Percentiles rank a stretch among this genome's conserved stretches.
Evolutionary conservation across 257 asterid species (phyloP).

Genomic region (Fraxinus cuspidata): DNA sequence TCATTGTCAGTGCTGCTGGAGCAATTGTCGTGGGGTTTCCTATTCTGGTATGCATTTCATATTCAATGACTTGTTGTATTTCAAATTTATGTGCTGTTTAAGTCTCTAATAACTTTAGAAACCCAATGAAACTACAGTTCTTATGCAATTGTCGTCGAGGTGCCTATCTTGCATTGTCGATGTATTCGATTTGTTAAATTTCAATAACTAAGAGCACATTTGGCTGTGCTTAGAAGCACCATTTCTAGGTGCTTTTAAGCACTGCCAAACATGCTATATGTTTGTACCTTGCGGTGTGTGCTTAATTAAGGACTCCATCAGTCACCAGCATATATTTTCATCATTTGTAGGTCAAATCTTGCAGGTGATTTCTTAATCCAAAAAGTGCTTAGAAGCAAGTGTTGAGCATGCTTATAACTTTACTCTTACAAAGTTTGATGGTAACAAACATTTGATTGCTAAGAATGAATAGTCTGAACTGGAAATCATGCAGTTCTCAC

Average conservation of each 20-base stretch:
- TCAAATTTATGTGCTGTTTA: not conserved
- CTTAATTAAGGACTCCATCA: not conserved
- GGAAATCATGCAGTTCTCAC: not conserved
- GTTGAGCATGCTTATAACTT: not conserved
- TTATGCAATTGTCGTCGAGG: not conserved
- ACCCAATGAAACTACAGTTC: not conserved
- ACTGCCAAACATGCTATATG: not conserved
- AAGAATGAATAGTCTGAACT: not conserved
- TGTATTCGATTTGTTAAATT: not conserved
- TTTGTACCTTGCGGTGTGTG: not conserved
- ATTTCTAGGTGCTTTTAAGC: not conserved
- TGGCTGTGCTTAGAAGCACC: not conserved
- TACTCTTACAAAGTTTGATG: not conserved
- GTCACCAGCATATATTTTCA: not conserved
- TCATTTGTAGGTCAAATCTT: not conserved
- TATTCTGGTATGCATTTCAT: slow-evolving; percentile 57
- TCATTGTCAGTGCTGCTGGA: slow-evolving; percentile 86
- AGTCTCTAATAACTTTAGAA: not conserved
- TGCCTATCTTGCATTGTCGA: not conserved
- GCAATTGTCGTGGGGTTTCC: slow-evolving; percentile 94
- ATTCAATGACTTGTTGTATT: slow-evolving; percentile 14
- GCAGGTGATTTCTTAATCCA: not conserved
- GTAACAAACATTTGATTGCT: not conserved
- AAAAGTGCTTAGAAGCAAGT: not conserved
- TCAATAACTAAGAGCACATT: not conserved